phyloP scores from a whole-genome alignment of 345 rosid species.

The Punica granatum region DNA sequence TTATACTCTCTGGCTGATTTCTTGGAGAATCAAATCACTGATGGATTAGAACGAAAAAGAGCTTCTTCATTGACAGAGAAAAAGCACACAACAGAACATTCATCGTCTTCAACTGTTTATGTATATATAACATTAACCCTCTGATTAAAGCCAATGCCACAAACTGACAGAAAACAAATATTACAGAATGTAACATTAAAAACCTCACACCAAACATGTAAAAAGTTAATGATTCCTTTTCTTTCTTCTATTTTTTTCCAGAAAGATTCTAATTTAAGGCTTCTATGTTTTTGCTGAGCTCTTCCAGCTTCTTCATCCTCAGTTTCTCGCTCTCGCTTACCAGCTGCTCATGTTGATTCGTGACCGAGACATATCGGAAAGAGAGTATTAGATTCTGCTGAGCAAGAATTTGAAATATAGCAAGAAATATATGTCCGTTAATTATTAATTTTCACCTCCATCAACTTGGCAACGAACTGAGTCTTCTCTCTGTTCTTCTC shows the following conservation, averaged over 20 bases:
- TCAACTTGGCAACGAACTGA: conserved; percentile 55
- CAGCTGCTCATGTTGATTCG: conserved; percentile 32
- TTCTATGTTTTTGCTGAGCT: conserved; percentile 67
- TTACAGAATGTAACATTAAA: no score
- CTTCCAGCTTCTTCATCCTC: conserved; percentile 86
- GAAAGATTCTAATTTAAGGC: conserved; percentile 17
- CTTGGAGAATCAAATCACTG: no score
- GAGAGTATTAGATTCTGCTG: not conserved
- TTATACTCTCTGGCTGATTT: no score
- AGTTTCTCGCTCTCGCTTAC: conserved; percentile 71
- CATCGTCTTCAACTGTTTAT: no score
- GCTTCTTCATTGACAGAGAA: no score
- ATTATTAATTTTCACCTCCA: conserved; percentile 50
- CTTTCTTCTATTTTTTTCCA: not conserved
- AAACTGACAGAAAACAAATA: not conserved
- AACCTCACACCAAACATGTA: not conserved
- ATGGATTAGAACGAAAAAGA: no score
- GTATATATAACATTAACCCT: no score
- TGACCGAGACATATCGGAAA: not conserved
- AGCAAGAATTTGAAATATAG: not conserved
- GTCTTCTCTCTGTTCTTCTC: conserved; percentile 84
- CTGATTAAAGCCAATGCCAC: not conserved
- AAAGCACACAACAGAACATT: no score
- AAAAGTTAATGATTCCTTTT: not conserved
- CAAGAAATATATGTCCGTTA: not conserved